Conservation (phyloP, 257 asterid genomes). For the Solanum corneliomulleri region DNA sequence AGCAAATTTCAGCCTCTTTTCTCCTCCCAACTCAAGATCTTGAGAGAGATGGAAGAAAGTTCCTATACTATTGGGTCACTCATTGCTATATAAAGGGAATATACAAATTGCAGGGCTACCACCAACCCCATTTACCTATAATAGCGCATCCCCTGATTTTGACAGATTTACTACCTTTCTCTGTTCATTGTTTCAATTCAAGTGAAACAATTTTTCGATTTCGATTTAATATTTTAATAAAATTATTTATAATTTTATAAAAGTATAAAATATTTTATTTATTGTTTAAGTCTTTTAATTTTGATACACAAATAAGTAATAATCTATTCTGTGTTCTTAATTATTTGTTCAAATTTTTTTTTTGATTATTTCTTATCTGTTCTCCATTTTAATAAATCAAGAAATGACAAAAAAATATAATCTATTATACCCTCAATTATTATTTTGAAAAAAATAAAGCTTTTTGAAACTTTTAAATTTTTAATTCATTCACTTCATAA, state of each 20-base stretch:
- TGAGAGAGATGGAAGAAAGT: neutral
- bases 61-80: neutral
- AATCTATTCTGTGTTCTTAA: fast-evolving
- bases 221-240: fast-evolving
- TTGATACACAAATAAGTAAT: fast-evolving
- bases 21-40: neutral
- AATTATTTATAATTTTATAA: no score
- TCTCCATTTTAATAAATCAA: no score
- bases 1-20: neutral
- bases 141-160: neutral
- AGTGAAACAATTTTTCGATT: fast-evolving
- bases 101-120: neutral
- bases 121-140: neutral
- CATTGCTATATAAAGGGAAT: neutral
- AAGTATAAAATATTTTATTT: no score
- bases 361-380: no score
- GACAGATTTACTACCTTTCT: neutral
- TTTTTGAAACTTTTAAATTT: no score
- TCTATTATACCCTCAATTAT: no score
- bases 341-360: no score
- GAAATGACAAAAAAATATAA: no score
- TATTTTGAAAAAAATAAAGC: no score
- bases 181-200: fast-evolving
- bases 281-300: fast-evolving
- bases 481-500: no score